These are phyloP conservation scores for Pichia thaimueangensis DNA, from an alignment of 805 yeast genomes.

Conservation along the genomic window DNA sequence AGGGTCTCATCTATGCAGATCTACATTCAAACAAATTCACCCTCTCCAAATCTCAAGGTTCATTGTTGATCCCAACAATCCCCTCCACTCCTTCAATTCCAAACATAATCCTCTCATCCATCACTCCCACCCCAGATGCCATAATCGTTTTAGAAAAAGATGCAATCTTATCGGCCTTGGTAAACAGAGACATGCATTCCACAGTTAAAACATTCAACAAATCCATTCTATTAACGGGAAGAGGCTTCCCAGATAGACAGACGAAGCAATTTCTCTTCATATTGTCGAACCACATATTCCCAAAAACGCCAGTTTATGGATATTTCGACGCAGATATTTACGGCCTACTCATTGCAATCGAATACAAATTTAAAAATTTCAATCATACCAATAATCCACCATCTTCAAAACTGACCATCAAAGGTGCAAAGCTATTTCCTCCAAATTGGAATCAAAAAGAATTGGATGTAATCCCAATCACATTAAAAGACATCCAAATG, in stretches of 20 bases:
- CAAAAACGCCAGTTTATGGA: constrained; percentile 34
- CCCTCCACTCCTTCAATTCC: constrained; percentile 16
- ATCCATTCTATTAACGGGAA: constrained; percentile 44
- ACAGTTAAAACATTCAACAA: not conserved
- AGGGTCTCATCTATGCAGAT: constrained; percentile 45
- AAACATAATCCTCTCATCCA: constrained; percentile 14
- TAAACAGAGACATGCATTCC: not conserved
- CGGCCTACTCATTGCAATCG: constrained; percentile 48
- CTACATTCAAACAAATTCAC: not conserved
- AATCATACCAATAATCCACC: not conserved
- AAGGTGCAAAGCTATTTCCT: constrained; percentile 9
- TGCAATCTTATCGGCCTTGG: constrained; percentile 37
- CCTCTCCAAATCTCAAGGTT: constrained; percentile 5
- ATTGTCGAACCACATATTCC: constrained; percentile 21
- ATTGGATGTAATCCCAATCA: constrained; percentile 5
- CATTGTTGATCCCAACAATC: constrained; percentile 37
- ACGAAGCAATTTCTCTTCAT: constrained; percentile 37
- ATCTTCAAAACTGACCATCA: not conserved
- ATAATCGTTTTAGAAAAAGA: constrained; percentile 48
- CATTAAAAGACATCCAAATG: constrained; percentile 2
- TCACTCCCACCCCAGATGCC: constrained; percentile 18
- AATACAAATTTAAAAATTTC: constrained; percentile 21
- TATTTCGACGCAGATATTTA: constrained; percentile 62
- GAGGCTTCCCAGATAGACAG: constrained; percentile 58
- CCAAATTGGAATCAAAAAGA: not conserved